Base-by-base conservation (phyloP, 2,329 filamentous ascomycete species). In the Botrytis sinoallii region DNA sequence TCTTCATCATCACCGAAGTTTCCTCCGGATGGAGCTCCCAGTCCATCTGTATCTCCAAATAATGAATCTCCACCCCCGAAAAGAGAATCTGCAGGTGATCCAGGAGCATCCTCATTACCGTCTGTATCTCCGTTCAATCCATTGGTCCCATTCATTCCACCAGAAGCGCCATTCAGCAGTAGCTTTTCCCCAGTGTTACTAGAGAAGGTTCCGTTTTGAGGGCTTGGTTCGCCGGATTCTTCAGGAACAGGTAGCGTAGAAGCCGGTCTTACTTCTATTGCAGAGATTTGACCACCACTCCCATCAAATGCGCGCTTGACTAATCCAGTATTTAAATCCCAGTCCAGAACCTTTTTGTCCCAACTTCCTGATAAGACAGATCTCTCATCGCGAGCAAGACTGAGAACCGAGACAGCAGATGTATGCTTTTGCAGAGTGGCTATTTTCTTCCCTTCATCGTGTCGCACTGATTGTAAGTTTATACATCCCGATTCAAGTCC, bases 331-430 rank as follows among this genome's bases (percentile, higher is more conserved):
- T 98, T 94, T 40, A 99, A 83, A 81, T 98, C 96, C 96, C 96
- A 99, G 81, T 98, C 95, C 71, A 94, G 88, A 0, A 98, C 91
- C 29, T 89, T 92, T 84, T 97, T 98, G 82, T 99, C 96, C 96
- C 96, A 99, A 81, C 94, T 95, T 5, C 96, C 96, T 48, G 94
- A 98, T 14, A 99, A 83, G 6, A 98, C 89, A 57, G 92, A 95
- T 79, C 88, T 91, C 84, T 99, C 96, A 77, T 98, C 95, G 8
- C 92, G 89, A 0, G 93, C 90, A 20, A 99, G 84, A 16, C 89
- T 91, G 74, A 99, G 84, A 8, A 97, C 93, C 32, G 94, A 97
- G 29, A 99, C 96, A 0, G 96, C 95, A 65, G 95, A 97, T 2
- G 91, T 94, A 81, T 99, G 96, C 77, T 92, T 90, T 75, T 92